These are phyloP conservation scores for Zoysia pacifica DNA, from an alignment of 176 grass and related monocot genomes.

Conservation along the genomic window DNA sequence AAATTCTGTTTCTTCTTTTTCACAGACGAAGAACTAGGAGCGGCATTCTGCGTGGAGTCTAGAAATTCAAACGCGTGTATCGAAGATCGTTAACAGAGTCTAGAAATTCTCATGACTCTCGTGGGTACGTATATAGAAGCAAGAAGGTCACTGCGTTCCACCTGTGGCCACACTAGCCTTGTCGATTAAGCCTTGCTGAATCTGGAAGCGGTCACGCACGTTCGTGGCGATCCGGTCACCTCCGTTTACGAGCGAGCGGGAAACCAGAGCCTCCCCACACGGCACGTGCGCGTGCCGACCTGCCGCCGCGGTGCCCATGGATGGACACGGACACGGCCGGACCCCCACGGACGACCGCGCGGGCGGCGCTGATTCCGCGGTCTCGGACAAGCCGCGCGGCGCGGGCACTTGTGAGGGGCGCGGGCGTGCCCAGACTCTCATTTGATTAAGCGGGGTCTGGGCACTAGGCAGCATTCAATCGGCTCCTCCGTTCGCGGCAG, in stretches of 20 bases:
- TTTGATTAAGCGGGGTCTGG: neutral
- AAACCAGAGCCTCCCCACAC: neutral
- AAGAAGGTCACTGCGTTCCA: neutral
- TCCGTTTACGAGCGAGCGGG: neutral
- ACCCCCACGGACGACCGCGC: neutral
- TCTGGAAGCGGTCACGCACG: neutral
- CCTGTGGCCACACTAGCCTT: neutral
- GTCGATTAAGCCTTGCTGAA: neutral
- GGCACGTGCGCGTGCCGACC: slow-evolving; percentile 20
- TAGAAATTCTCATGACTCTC: neutral
- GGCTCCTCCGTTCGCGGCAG: slow-evolving; percentile 20
- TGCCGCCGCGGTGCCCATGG: neutral
- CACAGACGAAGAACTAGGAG: too few relatives aligned
- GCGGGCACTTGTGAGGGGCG: neutral
- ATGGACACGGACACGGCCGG: neutral
- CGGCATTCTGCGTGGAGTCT: too few relatives aligned
- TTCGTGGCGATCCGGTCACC: neutral
- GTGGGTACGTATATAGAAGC: neutral
- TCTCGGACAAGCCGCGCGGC: slow-evolving; percentile 31
- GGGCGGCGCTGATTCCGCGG: neutral
- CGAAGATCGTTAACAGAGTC: neutral
- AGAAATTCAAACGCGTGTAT: neutral
- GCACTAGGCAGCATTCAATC: slow-evolving; percentile 18
- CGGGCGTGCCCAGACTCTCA: neutral
- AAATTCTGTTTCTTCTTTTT: too few relatives aligned